Evolutionary conservation across 2,329 filamentous ascomycete genomes (phyloP), one percentile per base, ranked within the genome.

Genomic region (Ophiocordyceps camponoti-leonardi): DNA sequence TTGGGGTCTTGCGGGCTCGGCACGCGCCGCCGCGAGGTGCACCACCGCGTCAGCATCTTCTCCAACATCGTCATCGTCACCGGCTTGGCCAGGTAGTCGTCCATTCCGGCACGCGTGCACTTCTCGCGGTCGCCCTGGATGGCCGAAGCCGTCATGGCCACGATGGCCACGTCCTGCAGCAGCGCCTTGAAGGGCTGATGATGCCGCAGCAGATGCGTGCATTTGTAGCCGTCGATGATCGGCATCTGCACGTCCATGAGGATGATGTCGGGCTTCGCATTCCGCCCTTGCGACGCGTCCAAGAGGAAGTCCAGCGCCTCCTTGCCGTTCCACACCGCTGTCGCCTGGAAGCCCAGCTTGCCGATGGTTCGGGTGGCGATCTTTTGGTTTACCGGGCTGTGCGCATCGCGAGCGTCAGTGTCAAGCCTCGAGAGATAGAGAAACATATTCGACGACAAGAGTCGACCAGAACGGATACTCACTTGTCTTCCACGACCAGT

Each of bases 171-270:
- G 51, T 85, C 79, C 45, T 85, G 74, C 13, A 96, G 86, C 8
- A 75, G 74, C 33, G 86, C 81, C 48, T 86, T 75, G 0, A 76
- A 61, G 59, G 1, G 51, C 51, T n/a, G 33, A 18, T 95, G 87
- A 52, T 77, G 77, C 12, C 88, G 80, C 41, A 95, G 78, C 47
- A 86, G 73, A 51, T 83, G 82, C 0, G 88, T 95, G 1, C 88
- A 87, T 61, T 94, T 84, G 58, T 94, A 94, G 6, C 88, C 88
- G 59, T 95, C 88, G 10, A 94, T 73, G 4, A 93, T 79, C 0
- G 88, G 88, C 88, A 95, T 95, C 63, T 94, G 87, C 4, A 94
- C 86, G 59, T 95, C 88, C 88, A 95, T 95, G 41, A 95, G 73
- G 39, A 94, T 81, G 28, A 95, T 73, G 56, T 95, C 33, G 14